Base-by-base conservation (phyloP, 2,329 filamentous ascomycete species). In the Phialophora tarda region DNA sequence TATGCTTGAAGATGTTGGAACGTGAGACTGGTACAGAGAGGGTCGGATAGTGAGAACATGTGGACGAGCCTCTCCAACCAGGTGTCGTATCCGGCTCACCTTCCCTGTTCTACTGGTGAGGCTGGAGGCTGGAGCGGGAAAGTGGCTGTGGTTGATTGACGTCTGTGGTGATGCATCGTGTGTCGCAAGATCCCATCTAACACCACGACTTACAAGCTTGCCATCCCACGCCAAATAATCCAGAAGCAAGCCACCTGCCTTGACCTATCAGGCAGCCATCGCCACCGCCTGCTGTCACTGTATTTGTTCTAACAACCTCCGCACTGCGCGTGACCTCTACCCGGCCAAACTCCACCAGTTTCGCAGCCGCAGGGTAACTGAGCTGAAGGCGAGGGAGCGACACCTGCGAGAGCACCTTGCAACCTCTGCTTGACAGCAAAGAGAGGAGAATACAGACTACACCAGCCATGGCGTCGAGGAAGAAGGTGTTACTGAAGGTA, bases 401-500 rank as follows among this genome's bases (percentile, higher is more conserved):
- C 57, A 55, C 47, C 44, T 24, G 50, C 41, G 24, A n/a, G 14
- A 56, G 59, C 21, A 5, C n/a, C n/a, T 28, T 23, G 14, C 34
- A 32, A 30, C 38, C 38, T 41, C 30, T 21, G 59, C n/a, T 21
- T 23, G 23, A 8, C 48, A 41, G 26, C n/a, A 23, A 14, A 44
- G 24, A 53, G 30, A 41, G 23, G 48, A 51, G 48, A 51, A 23
- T 11, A 38, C 48, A 41, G 47, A 32, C 28, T 55, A 61, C 48
- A 62, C 38, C 26, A 59, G 65, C 75, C 76, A 93, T 93, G 90
- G 85, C 90, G 77, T 90, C 90, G 75, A 86, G 89, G 79, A 95
- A 94, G 90, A 95, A 95, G 89, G 91, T 94, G 73, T 86, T 95
- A 72, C 84, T 95, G 78, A 95, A 95, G 90, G 91, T 94, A 84